Evolutionary conservation across 1,139 yeast genomes (phyloP).

Genomic region (Blastobotrys indianensis): DNA sequence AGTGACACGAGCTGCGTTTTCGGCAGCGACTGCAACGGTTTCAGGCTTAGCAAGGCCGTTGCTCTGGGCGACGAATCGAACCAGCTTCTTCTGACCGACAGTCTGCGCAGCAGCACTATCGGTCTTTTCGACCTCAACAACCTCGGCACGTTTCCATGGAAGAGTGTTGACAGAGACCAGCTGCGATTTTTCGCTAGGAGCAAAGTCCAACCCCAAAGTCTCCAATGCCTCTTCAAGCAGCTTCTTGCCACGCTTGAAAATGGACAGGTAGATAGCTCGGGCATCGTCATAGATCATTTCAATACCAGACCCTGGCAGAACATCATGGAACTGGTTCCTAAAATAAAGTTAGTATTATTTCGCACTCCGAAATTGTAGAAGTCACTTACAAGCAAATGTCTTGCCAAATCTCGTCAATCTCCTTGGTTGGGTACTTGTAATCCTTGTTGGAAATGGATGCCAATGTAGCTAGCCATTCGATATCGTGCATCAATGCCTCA

Average conservation of each 20-base stretch:
- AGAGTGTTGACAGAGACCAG: constrained; percentile 47
- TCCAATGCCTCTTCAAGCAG: constrained; percentile 50
- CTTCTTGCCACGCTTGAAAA: constrained; percentile 47
- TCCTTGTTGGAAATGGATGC: constrained; percentile 50
- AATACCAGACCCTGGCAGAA: constrained; percentile 91
- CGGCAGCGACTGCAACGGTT: constrained; percentile 7
- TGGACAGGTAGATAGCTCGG: constrained; percentile 63
- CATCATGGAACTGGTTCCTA: constrained; percentile 89
- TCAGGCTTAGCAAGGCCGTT: constrained; percentile 5
- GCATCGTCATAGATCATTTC: constrained; percentile 95
- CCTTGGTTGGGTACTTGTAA: constrained; percentile 65
- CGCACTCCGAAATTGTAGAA: neutral
- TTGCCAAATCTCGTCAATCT: constrained; percentile 75
- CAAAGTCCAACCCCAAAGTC: constrained; percentile 35
- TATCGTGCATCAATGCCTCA: constrained; percentile 77
- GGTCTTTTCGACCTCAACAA: constrained; percentile 38
- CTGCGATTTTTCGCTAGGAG: constrained; percentile 16
- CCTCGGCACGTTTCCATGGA: constrained; percentile 62
- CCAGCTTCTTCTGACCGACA: constrained; percentile 8
- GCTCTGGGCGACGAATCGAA: constrained; percentile 2
- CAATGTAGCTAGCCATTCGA: constrained; percentile 76
- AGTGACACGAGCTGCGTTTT: constrained; percentile 29
- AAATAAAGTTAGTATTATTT: neutral
- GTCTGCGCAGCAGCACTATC: constrained; percentile 7
- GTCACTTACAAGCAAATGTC: constrained; percentile 51